Evolutionary conservation across 345 rosid genomes (phyloP).

Genomic region (Laguncularia racemosa): DNA sequence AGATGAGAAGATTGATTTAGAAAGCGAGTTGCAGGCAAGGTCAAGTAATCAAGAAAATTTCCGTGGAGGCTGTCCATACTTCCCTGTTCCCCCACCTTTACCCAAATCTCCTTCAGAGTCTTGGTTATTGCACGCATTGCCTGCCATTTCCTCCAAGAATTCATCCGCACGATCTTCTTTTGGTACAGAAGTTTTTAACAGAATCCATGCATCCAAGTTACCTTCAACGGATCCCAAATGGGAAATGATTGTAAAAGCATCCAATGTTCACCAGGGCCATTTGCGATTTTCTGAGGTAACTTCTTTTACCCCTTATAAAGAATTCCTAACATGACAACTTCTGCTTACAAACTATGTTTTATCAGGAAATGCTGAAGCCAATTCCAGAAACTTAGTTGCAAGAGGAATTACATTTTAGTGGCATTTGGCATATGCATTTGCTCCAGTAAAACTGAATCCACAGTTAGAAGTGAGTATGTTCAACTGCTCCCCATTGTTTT

Average conservation of each 20-base stretch:
- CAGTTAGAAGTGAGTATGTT: too few relatives aligned
- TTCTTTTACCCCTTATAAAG: neutral
- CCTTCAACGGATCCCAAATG: constrained; percentile 40
- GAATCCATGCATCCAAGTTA: constrained; percentile 21
- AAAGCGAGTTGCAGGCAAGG: constrained; percentile 18
- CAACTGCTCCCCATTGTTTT: too few relatives aligned
- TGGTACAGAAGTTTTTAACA: constrained; percentile 14
- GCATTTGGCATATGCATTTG: too few relatives aligned
- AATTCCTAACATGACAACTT: neutral
- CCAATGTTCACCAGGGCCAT: constrained; percentile 45
- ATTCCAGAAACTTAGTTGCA: constrained; percentile 11
- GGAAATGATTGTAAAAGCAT: constrained; percentile 70
- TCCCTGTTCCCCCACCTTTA: constrained; percentile 54
- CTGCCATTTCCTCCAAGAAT: constrained; percentile 42
- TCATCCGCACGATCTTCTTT: constrained; percentile 29
- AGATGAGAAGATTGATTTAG: constrained; percentile 26
- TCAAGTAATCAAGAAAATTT: constrained; percentile 21
- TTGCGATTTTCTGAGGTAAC: constrained; percentile 60
- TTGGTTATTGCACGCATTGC: constrained; percentile 71
- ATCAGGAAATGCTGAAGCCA: constrained; percentile 14
- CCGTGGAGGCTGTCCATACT: constrained; percentile 11
- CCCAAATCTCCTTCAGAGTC: constrained; percentile 93
- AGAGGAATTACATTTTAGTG: neutral
- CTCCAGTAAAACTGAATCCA: too few relatives aligned
- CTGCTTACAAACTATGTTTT: neutral